These are phyloP conservation scores for Deakozyma indianensis DNA, from an alignment of 805 yeast genomes.

Conservation along the genomic window DNA sequence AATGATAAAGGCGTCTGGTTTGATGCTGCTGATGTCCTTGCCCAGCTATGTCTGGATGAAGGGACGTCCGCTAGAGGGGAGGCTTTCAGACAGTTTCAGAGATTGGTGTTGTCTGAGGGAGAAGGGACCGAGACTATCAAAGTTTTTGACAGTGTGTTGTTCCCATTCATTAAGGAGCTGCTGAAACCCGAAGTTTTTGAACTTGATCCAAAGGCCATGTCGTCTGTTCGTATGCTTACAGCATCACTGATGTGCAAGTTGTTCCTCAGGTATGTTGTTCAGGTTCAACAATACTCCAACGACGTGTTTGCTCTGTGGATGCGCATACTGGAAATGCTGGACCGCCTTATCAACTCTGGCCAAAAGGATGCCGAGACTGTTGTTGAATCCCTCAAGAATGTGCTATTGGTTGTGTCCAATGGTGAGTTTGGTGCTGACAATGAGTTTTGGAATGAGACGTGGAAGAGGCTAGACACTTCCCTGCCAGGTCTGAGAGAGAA, in stretches of 20 bases:
- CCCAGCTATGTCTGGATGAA: background rate
- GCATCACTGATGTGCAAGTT: conserved; percentile 53
- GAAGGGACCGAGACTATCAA: conserved; percentile 18
- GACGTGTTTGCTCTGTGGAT: conserved; percentile 23
- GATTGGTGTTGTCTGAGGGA: conserved; percentile 30
- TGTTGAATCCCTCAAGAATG: conserved; percentile 27
- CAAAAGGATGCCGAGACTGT: conserved; percentile 26
- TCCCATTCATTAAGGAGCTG: conserved; percentile 57
- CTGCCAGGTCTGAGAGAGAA: conserved; percentile 19
- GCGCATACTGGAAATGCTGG: conserved; percentile 23
- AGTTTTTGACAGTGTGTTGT: conserved; percentile 56
- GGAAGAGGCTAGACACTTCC: conserved; percentile 22
- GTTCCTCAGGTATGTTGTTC: conserved; percentile 34
- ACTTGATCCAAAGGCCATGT: conserved; percentile 51
- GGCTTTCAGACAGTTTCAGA: conserved; percentile 50
- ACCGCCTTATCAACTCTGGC: conserved; percentile 24
- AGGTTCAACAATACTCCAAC: conserved; percentile 13
- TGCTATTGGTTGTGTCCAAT: conserved; percentile 23
- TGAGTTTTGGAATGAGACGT: conserved; percentile 24
- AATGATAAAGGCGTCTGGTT: background rate
- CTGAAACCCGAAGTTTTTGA: conserved; percentile 47
- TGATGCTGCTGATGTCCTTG: background rate
- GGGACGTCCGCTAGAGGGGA: conserved; percentile 32
- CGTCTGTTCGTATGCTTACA: conserved; percentile 51
- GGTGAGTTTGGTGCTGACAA: conserved; percentile 20